Conservation (phyloP, 306 rosid genomes). For the Fagus crenata region DNA sequence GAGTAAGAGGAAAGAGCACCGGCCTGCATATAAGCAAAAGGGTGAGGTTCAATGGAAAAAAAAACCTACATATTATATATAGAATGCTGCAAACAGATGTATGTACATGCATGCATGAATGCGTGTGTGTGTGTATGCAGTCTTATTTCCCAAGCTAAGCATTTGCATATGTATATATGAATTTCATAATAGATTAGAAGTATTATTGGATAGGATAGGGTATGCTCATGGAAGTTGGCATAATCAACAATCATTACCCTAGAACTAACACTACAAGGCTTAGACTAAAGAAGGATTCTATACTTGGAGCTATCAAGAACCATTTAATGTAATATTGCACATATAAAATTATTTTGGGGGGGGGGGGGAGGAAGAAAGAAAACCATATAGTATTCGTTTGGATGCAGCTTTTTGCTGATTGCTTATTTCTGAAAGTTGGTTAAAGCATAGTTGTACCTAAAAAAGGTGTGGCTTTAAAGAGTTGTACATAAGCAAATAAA, state of each 20-base stretch:
- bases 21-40: not conserved
- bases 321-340: too few relatives aligned
- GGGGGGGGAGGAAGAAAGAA: too few relatives aligned
- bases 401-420: too few relatives aligned
- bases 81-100: not conserved
- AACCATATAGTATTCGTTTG: too few relatives aligned
- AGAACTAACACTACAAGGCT: not conserved
- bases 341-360: too few relatives aligned
- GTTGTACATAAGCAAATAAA: too few relatives aligned
- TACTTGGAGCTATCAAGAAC: too few relatives aligned
- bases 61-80: not conserved
- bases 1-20: not conserved
- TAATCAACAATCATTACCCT: not conserved
- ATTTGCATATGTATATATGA: not conserved
- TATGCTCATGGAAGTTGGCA: not conserved
- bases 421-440: too few relatives aligned
- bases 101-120: too few relatives aligned
- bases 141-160: not conserved
- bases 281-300: not conserved
- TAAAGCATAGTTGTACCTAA: too few relatives aligned
- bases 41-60: not conserved
- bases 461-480: too few relatives aligned
- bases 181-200: not conserved
- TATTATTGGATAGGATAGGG: not conserved
- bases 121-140: too few relatives aligned